phyloP scores from a whole-genome alignment of 1,284 basidiomycete species.

The Omphalotus olearius region DNA sequence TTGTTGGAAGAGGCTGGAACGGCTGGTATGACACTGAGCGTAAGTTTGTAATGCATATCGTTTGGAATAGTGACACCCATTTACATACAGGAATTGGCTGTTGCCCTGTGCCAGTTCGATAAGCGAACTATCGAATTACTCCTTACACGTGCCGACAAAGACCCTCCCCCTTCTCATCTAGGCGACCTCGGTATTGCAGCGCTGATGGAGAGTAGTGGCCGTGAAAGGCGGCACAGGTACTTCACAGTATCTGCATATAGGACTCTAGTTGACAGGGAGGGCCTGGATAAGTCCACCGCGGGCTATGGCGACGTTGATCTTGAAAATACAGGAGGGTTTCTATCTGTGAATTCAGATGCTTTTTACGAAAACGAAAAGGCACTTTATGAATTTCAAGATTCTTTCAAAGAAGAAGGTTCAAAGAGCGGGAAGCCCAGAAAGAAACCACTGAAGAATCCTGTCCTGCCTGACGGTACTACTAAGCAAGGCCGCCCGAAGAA shows the following conservation, averaged over 20 bases:
- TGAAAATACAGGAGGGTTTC: conserved; percentile 49
- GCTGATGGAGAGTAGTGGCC: conserved; percentile 70
- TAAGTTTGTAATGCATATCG: conserved; percentile 26
- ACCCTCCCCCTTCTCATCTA: conserved; percentile 62
- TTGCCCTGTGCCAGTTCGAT: conserved; percentile 65
- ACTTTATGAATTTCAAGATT: conserved; percentile 45
- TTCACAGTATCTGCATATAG: conserved; percentile 64
- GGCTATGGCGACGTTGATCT: conserved; percentile 44
- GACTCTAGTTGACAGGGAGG: conserved; percentile 51
- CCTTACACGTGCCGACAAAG: conserved; percentile 63
- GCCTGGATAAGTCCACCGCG: conserved; percentile 44
- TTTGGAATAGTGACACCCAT: not conserved
- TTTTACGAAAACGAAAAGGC: conserved; percentile 51
- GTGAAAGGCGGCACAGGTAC: conserved; percentile 78
- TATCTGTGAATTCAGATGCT: conserved; percentile 30
- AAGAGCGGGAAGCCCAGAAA: conserved; percentile 17
- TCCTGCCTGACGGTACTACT: conserved; percentile 33
- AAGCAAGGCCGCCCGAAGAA: conserved; percentile 41
- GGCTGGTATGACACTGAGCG: conserved; percentile 67
- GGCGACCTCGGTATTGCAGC: conserved; percentile 63
- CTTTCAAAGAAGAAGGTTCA: conserved; percentile 30
- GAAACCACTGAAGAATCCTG: conserved; percentile 14
- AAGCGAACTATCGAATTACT: conserved; percentile 74
- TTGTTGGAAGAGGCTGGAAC: conserved; percentile 62
- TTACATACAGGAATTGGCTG: conserved; percentile 56